Evolutionary conservation across 1,284 basidiomycete genomes (phyloP).

Genomic region (Pisolithus thermaeus): DNA sequence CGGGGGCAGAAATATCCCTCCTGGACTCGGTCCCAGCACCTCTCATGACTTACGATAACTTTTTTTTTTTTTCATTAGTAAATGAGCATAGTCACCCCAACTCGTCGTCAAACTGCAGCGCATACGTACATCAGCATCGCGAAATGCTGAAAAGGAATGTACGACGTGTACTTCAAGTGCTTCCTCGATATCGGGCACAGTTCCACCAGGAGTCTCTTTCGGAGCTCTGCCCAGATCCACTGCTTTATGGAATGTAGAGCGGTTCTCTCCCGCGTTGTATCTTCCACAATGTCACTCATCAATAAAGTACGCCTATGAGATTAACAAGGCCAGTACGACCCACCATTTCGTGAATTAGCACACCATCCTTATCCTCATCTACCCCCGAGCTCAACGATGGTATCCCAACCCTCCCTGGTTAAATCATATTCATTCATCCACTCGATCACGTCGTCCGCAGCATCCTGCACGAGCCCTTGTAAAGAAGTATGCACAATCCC

Average conservation of each 20-base stretch:
- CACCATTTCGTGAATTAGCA: slow-evolving; percentile 87
- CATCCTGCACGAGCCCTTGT: slow-evolving; percentile 46
- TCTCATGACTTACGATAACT: too few relatives aligned
- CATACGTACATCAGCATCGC: slow-evolving; percentile 1
- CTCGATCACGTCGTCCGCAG: slow-evolving; percentile 77
- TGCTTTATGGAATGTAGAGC: slow-evolving; percentile 87
- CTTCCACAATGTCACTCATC: slow-evolving; percentile 34
- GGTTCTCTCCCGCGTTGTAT: slow-evolving; percentile 84
- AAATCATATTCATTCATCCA: slow-evolving; percentile 94
- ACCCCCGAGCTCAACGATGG: slow-evolving; percentile 90
- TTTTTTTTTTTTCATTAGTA: too few relatives aligned
- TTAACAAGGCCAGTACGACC: slow-evolving; percentile 1
- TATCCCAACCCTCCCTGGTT: slow-evolving; percentile 94
- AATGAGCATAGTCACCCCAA: too few relatives aligned
- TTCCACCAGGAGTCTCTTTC: slow-evolving; percentile 70
- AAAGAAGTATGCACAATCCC: not conserved
- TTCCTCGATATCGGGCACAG: slow-evolving; percentile 85
- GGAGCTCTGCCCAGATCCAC: slow-evolving; percentile 70
- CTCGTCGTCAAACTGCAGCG: slow-evolving; percentile 42
- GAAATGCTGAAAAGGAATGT: too few relatives aligned
- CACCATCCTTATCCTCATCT: slow-evolving; percentile 71
- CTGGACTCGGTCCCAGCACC: slow-evolving; percentile 42
- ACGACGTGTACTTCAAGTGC: slow-evolving; percentile 53
- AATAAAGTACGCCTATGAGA: not conserved
- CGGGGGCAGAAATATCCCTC: slow-evolving; percentile 45